Conservation (phyloP, 208 protist species). For the Leishmania braziliensis region DNA sequence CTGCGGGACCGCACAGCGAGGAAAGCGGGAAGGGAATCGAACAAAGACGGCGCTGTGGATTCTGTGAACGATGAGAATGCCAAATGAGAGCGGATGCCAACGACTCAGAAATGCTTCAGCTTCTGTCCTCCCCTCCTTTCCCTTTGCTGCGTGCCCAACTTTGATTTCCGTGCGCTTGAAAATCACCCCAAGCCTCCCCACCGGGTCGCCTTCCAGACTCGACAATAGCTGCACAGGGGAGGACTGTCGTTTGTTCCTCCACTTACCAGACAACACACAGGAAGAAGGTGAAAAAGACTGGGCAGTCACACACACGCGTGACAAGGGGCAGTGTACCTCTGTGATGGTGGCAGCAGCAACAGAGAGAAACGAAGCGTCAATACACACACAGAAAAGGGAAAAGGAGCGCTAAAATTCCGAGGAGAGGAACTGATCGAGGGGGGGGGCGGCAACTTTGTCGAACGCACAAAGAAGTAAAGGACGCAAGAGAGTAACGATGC, state of each 20-base stretch:
- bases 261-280: not conserved
- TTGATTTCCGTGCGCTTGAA: not conserved
- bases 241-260: not conserved
- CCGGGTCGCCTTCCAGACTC: not conserved
- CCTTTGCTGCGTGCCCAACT: not conserved
- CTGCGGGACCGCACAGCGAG: not conserved
- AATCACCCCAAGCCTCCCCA: not conserved
- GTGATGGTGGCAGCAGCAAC: not conserved
- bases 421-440: not conserved
- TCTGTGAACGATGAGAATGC: not conserved
- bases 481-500: not conserved
- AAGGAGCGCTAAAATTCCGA: not conserved
- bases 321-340: not conserved
- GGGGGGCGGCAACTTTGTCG: not conserved
- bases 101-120: not conserved
- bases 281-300: not conserved
- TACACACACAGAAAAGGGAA: not conserved
- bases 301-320: not conserved
- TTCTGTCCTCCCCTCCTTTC: not conserved
- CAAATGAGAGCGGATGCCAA: not conserved
- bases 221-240: not conserved
- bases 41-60: not conserved
- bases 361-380: not conserved
- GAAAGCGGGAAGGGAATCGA: not conserved
- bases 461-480: not conserved